These are phyloP conservation scores for Blastobotrys attinorum DNA, from an alignment of 805 yeast genomes.

Conservation along the genomic window DNA sequence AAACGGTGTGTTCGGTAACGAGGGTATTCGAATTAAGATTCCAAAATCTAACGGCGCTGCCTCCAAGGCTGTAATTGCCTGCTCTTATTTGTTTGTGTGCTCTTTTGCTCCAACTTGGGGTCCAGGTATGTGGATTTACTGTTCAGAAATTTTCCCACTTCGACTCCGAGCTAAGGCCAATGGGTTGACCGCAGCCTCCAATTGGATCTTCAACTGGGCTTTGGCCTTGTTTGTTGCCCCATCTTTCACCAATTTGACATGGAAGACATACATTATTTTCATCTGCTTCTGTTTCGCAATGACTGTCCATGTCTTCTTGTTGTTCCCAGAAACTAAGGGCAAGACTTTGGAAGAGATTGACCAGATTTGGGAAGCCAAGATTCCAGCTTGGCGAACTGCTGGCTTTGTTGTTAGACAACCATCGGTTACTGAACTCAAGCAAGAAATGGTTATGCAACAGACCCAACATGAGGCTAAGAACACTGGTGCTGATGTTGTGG, in stretches of 20 bases:
- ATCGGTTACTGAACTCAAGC: constrained; percentile 19
- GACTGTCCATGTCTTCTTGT: constrained; percentile 33
- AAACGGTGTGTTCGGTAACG: constrained; percentile 30
- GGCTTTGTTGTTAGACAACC: constrained; percentile 12
- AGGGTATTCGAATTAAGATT: constrained; percentile 23
- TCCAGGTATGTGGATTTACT: constrained; percentile 37
- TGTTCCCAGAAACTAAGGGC: constrained; percentile 22
- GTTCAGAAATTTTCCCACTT: constrained; percentile 43
- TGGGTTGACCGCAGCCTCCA: constrained; percentile 38
- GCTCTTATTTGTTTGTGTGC: constrained; percentile 51
- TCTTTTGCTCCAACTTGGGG: constrained; percentile 82
- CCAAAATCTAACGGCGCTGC: constrained; percentile 26
- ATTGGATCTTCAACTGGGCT: constrained; percentile 34
- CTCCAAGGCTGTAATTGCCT: constrained; percentile 45
- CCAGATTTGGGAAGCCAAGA: constrained; percentile 37
- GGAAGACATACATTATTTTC: constrained; percentile 54
- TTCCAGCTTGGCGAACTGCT: constrained; percentile 78
- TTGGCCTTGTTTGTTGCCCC: constrained; percentile 49
- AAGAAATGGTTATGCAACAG: too few relatives aligned
- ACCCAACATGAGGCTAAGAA: too few relatives aligned
- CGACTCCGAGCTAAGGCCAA: constrained; percentile 43
- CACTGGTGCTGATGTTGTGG: too few relatives aligned
- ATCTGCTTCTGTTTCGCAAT: constrained; percentile 44
- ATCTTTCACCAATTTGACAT: constrained; percentile 41
- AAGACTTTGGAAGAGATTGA: constrained; percentile 33